Conservation (phyloP, 1,284 basidiomycete species). For the Agaricales sp. region DNA sequence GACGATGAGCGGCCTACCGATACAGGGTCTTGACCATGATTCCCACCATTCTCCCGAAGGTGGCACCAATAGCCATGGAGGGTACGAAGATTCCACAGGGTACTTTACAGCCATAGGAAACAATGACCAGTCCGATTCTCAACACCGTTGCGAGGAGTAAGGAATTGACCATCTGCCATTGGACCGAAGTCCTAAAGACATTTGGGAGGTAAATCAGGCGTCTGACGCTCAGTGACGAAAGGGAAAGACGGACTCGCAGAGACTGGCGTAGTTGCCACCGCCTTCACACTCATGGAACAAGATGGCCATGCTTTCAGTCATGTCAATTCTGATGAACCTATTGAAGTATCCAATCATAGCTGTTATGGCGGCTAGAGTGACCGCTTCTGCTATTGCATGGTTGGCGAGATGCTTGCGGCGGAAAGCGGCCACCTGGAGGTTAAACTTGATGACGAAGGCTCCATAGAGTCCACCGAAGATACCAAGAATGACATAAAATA, state of each 20-base stretch:
- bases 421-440: conserved; percentile 91
- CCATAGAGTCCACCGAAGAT: conserved; percentile 97
- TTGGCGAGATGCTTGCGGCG: conserved; percentile 80
- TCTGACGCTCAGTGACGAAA: conserved; percentile 2
- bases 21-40: conserved; percentile 93
- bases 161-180: conserved; percentile 95
- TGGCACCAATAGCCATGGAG: conserved; percentile 95
- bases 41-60: conserved; percentile 92
- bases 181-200: conserved; percentile 60
- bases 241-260: conserved; percentile 77
- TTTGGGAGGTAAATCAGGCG: conserved; percentile 5
- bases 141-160: conserved; percentile 87
- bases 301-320: conserved; percentile 97
- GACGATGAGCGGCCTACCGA: conserved; percentile 39
- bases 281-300: conserved; percentile 96
- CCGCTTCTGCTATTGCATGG: conserved; percentile 84
- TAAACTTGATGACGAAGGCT: conserved; percentile 95
- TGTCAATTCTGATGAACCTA: conserved; percentile 91
- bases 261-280: conserved; percentile 82
- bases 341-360: conserved; percentile 93
- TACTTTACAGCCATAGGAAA: conserved; percentile 95
- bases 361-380: conserved; percentile 79
- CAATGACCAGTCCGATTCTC: conserved; percentile 77
- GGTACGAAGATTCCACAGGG: conserved; percentile 97
- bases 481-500: conserved; percentile 92